Conservation (phyloP, 129 eudicot species). For the Logfia minima region DNA sequence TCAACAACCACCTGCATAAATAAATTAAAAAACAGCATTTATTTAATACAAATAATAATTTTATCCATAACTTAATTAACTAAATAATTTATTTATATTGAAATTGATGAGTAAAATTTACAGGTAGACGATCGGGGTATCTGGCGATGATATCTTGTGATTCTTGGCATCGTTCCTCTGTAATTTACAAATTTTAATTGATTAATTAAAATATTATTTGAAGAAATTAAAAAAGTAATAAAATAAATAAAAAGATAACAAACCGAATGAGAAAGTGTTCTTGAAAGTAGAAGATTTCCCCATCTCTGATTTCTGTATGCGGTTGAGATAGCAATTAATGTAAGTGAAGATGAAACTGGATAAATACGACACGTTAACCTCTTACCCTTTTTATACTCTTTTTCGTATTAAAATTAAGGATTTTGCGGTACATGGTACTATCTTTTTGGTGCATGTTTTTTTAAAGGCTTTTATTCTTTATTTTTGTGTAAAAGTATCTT, state of each 20-base stretch:
- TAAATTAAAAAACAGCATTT: not conserved
- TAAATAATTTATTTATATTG: not conserved
- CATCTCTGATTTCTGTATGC: constrained; percentile 30
- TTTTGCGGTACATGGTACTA: no score
- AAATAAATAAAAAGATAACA: not conserved
- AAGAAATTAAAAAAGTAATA: not conserved
- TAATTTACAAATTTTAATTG: constrained; percentile 17
- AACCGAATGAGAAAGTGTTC: constrained; percentile 60
- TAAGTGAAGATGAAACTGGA: constrained; percentile 12
- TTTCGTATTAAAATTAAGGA: not conserved
- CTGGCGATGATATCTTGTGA: constrained; percentile 80
- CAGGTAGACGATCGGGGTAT: constrained; percentile 88
- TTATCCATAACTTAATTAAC: not conserved
- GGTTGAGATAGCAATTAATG: not conserved
- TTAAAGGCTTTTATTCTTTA: no score
- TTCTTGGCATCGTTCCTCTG: constrained; percentile 79
- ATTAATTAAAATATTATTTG: not conserved
- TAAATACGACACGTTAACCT: constrained; percentile 23
- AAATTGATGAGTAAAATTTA: constrained; percentile 16
- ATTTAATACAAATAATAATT: not conserved
- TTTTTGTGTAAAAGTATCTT: no score
- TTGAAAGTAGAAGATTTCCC: constrained; percentile 67
- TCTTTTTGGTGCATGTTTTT: no score
- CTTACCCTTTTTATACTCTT: constrained; percentile 2
- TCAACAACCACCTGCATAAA: constrained; percentile 81